Base-by-base conservation (phyloP, 345 rosid species). In the Gossypium anomalum region DNA sequence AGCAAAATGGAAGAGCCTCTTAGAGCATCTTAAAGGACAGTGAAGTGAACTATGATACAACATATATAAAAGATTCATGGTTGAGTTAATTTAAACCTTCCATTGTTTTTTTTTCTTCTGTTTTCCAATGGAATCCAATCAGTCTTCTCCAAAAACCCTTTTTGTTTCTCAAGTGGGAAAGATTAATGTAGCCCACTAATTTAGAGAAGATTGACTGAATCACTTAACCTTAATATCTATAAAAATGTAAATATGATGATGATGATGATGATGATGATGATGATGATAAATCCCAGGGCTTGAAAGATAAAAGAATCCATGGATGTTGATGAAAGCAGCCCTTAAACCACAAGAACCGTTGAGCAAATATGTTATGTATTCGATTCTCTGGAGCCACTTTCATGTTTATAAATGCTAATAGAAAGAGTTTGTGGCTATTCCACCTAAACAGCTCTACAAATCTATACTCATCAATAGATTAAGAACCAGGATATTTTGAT, bases 11-110 rank as follows among this genome's bases (percentile, higher is more conserved):
- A 70, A 20, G 61, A 76, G 58, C 58, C 43, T 73, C 56, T 72
- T 19, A 51, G 67, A 23, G 60, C 11, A 15, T 44, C 43, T n/a
- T 44, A 25, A 68, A 25, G 23, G 16, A 64, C 49, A 34, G 7
- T 34, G 41, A 9, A 22, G 56, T 48, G 22, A 47, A 47, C 57
- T 22, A 15, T 47, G 8, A 25, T 68, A 27, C 2, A 25, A 25
- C 44, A 49, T 68, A 67, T 52, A 12, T 3, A 41, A 53, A 75
- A 27, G 23, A 53, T 53, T 67, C 25, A 55, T 34, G 20, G 17
- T 59, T 65, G 69, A 23, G 55, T 75, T 55, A 29, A 67, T 57
- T 62, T 56, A 76, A 71, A 68, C 51, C 73, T 53, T 13, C 66
- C 38, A 56, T 62, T 53, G 76, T 0, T 29, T 29, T 29, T 11